These are phyloP conservation scores for Closterium sp. DNA, from an alignment of 139 green algal species.

Conservation along the genomic window DNA sequence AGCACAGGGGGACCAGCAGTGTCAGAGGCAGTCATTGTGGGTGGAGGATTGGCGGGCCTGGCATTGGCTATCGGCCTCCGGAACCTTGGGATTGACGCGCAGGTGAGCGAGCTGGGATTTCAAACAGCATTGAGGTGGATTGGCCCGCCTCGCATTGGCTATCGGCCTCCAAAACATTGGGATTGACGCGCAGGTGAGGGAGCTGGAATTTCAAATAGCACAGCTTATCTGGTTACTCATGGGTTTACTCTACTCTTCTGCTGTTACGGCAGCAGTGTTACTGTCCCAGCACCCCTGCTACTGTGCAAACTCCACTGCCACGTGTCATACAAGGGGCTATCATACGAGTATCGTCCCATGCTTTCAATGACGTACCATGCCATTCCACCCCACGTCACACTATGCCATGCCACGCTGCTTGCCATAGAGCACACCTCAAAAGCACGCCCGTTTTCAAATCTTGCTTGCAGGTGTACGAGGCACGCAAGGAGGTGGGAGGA, in stretches of 20 bases:
- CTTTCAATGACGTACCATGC: no score
- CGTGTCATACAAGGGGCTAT: no score
- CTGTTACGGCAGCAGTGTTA: no score
- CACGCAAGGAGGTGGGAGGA: not conserved
- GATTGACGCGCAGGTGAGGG: constrained; percentile 10
- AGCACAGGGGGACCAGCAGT: not conserved
- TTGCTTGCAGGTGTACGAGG: constrained; percentile 1
- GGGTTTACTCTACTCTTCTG: no score
- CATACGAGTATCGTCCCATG: no score
- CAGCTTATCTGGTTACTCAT: no score
- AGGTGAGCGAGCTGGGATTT: not conserved
- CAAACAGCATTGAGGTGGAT: not conserved
- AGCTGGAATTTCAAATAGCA: no score
- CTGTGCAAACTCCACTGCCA: no score
- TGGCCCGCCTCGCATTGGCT: not conserved
- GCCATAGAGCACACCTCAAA: no score
- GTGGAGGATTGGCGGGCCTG: constrained; percentile 8
- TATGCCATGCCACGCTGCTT: no score
- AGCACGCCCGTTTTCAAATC: not conserved
- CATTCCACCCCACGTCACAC: not conserved
- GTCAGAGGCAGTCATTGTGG: constrained; percentile 8
- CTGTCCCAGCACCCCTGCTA: no score
- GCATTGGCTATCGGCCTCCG: constrained; percentile 1
- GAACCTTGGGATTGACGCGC: constrained; percentile 6
- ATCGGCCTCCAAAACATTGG: not conserved